These are phyloP conservation scores for Fraxinus paxiana DNA, from an alignment of 305 asterid species.

Conservation along the genomic window DNA sequence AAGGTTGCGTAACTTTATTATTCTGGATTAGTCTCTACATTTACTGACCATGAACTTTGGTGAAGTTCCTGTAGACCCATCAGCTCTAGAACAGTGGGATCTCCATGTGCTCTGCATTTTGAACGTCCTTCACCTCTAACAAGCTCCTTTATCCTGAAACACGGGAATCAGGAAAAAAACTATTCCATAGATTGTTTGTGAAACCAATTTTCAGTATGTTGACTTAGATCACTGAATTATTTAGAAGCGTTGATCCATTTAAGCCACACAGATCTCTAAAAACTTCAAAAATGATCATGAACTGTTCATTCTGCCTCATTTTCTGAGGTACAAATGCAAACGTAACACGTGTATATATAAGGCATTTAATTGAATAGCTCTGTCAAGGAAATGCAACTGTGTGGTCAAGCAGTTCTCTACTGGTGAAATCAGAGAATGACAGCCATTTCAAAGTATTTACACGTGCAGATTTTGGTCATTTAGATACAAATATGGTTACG, in stretches of 20 bases:
- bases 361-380: neutral
- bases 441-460: neutral
- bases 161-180: neutral
- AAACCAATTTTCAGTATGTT: neutral
- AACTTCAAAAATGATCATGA: neutral
- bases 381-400: neutral
- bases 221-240: neutral
- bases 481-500: neutral
- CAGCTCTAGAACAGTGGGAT: slow-evolving; percentile 25
- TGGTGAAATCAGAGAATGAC: neutral
- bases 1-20: neutral
- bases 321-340: neutral
- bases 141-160: slow-evolving; percentile 26
- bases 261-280: neutral
- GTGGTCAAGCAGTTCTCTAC: neutral
- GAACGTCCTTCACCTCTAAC: slow-evolving; percentile 19
- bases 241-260: neutral
- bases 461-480: neutral
- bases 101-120: slow-evolving; percentile 24
- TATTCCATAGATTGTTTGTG: neutral
- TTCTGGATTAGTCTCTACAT: neutral
- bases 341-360: neutral
- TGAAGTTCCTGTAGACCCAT: slow-evolving; percentile 24
- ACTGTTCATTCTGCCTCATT: neutral
- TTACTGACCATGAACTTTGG: slow-evolving; percentile 29